Conservation (phyloP, 768 basidiomycete species). For the Nidula microcarpa region DNA sequence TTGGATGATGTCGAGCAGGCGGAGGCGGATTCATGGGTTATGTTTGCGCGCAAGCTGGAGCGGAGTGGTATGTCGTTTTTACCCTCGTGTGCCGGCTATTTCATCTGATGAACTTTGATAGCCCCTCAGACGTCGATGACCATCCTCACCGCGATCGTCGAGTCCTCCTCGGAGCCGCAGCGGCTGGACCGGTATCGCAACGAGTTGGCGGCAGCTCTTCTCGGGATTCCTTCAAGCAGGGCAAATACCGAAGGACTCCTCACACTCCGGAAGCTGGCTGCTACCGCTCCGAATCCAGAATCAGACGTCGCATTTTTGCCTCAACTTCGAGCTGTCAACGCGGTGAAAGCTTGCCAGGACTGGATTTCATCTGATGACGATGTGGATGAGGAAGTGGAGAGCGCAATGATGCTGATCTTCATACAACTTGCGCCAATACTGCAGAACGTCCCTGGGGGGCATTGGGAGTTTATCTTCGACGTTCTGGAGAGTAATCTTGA, state of each 20-base stretch:
- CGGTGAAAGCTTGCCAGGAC: conserved; percentile 78
- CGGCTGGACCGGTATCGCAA: conserved; percentile 81
- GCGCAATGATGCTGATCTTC: conserved; percentile 72
- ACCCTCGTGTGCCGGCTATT: not conserved
- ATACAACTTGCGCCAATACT: conserved; percentile 79
- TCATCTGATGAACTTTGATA: conserved; percentile 18
- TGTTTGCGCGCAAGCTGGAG: conserved; percentile 62
- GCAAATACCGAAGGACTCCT: conserved; percentile 71
- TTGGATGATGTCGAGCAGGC: conserved; percentile 53
- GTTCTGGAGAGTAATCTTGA: conserved; percentile 86
- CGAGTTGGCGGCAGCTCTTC: conserved; percentile 79
- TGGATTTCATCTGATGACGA: conserved; percentile 72
- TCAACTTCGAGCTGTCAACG: conserved; percentile 80
- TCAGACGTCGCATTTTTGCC: conserved; percentile 83
- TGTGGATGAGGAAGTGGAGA: conserved; percentile 76
- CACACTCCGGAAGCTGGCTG: conserved; percentile 63
- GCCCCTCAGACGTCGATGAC: conserved; percentile 70
- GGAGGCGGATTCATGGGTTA: conserved; percentile 79
- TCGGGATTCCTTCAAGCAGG: conserved; percentile 59
- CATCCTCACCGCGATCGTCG: conserved; percentile 58
- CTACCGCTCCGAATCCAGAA: conserved; percentile 73
- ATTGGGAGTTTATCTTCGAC: conserved; percentile 94
- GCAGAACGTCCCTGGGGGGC: conserved; percentile 79
- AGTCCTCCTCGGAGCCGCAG: conserved; percentile 62
- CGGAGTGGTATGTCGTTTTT: conserved; percentile 45